Evolutionary conservation across 441 rosid genomes (phyloP), one percentile per base, ranked within the genome.

Genomic region (Bruguiera hainesii): DNA sequence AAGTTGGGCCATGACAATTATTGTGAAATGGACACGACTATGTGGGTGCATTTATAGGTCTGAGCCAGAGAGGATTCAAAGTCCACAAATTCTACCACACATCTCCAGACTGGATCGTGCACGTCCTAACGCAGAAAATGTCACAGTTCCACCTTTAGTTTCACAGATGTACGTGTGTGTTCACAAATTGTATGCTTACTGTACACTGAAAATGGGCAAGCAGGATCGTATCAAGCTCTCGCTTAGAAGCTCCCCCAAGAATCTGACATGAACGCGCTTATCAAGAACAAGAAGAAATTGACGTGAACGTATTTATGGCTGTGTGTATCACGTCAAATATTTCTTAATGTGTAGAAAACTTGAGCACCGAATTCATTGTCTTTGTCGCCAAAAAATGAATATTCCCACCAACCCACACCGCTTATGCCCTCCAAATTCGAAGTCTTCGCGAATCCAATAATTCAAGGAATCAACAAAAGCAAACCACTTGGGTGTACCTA

Each of bases 1-100:
- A 50, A 67, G 56, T 29, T 63, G 67, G 67, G 33, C 66, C 56
- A 65, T 71, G 64, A 73, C 67, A 68, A 46, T 63, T 65, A 64
- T 64, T 49, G 63, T 28, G 77, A 49, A 73, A 56, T 65, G 62
- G 55, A 68, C 42, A n/a, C 29, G 3, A 23, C 58, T 5, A 23
- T 55, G 23, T 55, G 28, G 25, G 29, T 23, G 58, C 58, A 23
- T 55, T 55, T 23, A 55, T 15, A 18, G 9, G 35, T 16, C 50
- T 48, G 59, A 50, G 13, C 25, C 49, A 42, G 57, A 39, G 20
- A 29, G 23, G 13, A 2, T 25, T 42, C 48, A 49, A 65, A 61
- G 63, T 72, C 67, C 53, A 61, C 60, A 28, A 61, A 29, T 53
- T 72, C 66, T 35, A 61, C 71, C 51, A 23, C 57, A 55, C 66